phyloP scores from a whole-genome alignment of 73 alveolate species.

The Symbiodinium natans region DNA sequence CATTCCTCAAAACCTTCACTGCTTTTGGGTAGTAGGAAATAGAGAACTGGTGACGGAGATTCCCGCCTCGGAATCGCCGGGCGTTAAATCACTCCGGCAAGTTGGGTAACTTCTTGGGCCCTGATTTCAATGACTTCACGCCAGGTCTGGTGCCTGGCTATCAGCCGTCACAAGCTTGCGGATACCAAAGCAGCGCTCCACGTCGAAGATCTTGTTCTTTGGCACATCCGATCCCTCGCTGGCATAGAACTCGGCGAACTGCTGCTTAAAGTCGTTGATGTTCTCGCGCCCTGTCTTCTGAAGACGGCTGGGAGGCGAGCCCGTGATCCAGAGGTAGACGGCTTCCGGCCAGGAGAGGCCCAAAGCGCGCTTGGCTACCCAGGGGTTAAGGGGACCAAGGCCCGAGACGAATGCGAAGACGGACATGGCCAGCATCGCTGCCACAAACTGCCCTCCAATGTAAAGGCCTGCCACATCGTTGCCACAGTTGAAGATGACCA shows the following conservation, averaged over 20 bases:
- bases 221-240: not conserved
- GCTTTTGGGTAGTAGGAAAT: not conserved
- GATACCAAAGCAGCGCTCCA: slow-evolving; percentile 30
- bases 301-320: slow-evolving; percentile 26
- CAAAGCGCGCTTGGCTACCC: slow-evolving; percentile 20
- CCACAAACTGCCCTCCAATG: slow-evolving; percentile 14
- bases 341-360: slow-evolving; percentile 21
- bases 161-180: not conserved
- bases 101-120: not conserved
- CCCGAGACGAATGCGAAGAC: slow-evolving; percentile 49
- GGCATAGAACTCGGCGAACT: not conserved
- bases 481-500: not conserved
- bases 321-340: slow-evolving; percentile 31
- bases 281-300: slow-evolving; percentile 44
- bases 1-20: not conserved
- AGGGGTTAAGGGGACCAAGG: slow-evolving; percentile 22
- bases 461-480: not conserved
- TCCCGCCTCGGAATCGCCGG: too few species aligned
- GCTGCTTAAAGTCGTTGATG: slow-evolving; percentile 21
- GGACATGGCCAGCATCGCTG: slow-evolving; percentile 17
- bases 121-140: not conserved
- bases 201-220: not conserved
- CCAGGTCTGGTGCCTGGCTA: not conserved
- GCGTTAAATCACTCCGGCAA: not conserved
- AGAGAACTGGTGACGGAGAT: not conserved